Base-by-base conservation (phyloP, 2,329 filamentous ascomycete species). In the Trichophaea hybrida region DNA sequence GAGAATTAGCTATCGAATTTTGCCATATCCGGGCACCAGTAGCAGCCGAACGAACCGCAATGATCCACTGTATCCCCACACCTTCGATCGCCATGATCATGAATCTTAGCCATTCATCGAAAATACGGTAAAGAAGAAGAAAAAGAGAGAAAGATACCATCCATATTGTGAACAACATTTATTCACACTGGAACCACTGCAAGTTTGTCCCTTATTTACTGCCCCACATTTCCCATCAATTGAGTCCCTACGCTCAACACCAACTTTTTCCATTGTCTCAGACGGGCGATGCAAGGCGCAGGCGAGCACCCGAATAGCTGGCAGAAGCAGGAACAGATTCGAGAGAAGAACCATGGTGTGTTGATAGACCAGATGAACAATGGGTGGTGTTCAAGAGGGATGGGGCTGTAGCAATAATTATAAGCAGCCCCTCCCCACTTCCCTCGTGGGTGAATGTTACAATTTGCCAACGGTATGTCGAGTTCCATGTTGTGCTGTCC, bases 121-220 rank as follows among this genome's bases (percentile, higher is more conserved):
- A 13, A 32, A 24, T 4, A 10, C 46, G 44, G 4, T 49, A 8
- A 15, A 15, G 44, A 2, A 49, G 7, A 17, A 8, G 17, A 12
- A n/a, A n/a, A n/a, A 13, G 10, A 31, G 31, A 13, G 33, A 32
- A 8, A 15, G 24, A 53, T 13, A 53, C 55, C 48, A 64, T 44
- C 43, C 33, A 44, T 54, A 44, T 38, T 60, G 54, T 7, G 64
- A 65, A 31, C 63, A 65, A 48, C 63, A 66, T 10, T 33, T 37
- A 15, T 59, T 40, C n/a, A 5, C 43, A 55, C 24, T 35, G 50
- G 5, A n/a, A n/a, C n/a, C 31, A n/a, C 13, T 53, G 34, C 50
- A 53, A n/a, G 10, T 53, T n/a, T 35, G 31, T 31, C 24, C 24
- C 8, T 24, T 37, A 33, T 53, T 53, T n/a, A 32, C 50, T 4